A percentile compares a stretch with the other conserved stretches of the same genome.
phyloP scores from a whole-genome alignment of 352 stramenopile species.

The Phytopythium ostracodes region DNA sequence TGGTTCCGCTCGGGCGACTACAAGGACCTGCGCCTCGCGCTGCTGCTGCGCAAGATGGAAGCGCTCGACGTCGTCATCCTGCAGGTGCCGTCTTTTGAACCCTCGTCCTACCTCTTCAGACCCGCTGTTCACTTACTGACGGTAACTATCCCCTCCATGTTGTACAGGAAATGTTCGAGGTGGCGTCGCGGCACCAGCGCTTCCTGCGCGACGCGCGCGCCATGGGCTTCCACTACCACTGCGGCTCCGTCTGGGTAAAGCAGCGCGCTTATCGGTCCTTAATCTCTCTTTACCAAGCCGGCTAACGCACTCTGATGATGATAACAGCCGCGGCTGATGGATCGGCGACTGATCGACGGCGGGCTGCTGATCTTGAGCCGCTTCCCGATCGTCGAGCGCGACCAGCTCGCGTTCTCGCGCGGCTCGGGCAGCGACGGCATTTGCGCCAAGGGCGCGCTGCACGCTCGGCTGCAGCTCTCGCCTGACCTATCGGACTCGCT shows the following conservation, averaged over 20 bases:
- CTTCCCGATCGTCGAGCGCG: slow-evolving; percentile 72
- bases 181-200: slow-evolving; percentile 42
- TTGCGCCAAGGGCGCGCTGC: slow-evolving; percentile 73
- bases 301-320: neutral
- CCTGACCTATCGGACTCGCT: slow-evolving; percentile 61
- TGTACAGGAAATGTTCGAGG: slow-evolving; percentile 78
- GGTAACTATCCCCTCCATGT: neutral
- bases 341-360: slow-evolving; percentile 62
- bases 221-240: slow-evolving; percentile 74
- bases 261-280: neutral
- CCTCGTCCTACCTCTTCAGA: too few species aligned
- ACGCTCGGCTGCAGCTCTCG: slow-evolving; percentile 71
- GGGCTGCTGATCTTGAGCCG: slow-evolving; percentile 80
- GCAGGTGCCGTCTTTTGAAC: slow-evolving; percentile 19
- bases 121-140: neutral
- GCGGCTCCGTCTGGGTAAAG: slow-evolving; percentile 55
- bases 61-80: slow-evolving; percentile 73
- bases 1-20: slow-evolving; percentile 69
- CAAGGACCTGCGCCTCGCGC: slow-evolving; percentile 64
- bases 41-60: slow-evolving; percentile 69
- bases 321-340: slow-evolving; percentile 32
- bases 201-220: slow-evolving; percentile 49
- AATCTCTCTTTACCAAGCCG: neutral
- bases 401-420: slow-evolving; percentile 49
- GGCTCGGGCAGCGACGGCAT: slow-evolving; percentile 65